phyloP scores from a whole-genome alignment of 2,329 filamentous ascomycete genomes.

The Talaromyces pinophilus region DNA sequence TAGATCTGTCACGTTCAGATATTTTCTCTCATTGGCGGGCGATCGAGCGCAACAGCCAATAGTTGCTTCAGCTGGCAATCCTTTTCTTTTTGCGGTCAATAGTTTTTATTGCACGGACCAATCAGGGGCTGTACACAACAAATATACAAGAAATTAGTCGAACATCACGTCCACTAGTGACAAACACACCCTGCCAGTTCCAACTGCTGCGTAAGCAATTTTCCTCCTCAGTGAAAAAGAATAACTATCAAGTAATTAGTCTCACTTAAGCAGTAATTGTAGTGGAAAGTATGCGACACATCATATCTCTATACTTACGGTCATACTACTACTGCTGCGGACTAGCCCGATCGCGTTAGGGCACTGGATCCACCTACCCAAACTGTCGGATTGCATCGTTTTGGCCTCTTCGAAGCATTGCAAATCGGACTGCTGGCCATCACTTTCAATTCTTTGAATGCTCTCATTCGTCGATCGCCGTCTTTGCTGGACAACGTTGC shows the following conservation, averaged over 20 bases:
- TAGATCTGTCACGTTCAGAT: slow-evolving; percentile 5
- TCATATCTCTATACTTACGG: background rate
- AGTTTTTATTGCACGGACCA: slow-evolving; percentile 1
- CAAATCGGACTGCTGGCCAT: background rate
- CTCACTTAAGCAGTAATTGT: no score
- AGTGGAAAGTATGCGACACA: background rate
- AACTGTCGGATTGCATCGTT: slow-evolving; percentile 19
- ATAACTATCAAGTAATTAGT: no score
- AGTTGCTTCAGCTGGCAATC: background rate
- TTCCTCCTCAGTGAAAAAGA: no score
- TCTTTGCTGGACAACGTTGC: background rate
- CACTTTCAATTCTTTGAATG: background rate
- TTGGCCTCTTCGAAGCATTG: background rate
- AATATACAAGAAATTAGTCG: background rate
- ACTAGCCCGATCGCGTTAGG: background rate
- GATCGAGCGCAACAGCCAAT: background rate
- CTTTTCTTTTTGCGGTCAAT: slow-evolving; percentile 1
- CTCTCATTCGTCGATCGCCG: background rate
- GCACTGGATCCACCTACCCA: slow-evolving; percentile 7
- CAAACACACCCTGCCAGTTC: background rate
- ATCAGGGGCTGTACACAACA: background rate
- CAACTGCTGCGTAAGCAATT: no score
- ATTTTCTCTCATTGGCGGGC: slow-evolving; percentile 2
- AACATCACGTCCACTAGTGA: background rate
- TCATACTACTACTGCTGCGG: background rate